Percentiles rank a stretch among this genome's conserved stretches.
Evolutionary conservation across 768 basidiomycete genomes (phyloP).

Genomic region (Sarcomyxa edulis): DNA sequence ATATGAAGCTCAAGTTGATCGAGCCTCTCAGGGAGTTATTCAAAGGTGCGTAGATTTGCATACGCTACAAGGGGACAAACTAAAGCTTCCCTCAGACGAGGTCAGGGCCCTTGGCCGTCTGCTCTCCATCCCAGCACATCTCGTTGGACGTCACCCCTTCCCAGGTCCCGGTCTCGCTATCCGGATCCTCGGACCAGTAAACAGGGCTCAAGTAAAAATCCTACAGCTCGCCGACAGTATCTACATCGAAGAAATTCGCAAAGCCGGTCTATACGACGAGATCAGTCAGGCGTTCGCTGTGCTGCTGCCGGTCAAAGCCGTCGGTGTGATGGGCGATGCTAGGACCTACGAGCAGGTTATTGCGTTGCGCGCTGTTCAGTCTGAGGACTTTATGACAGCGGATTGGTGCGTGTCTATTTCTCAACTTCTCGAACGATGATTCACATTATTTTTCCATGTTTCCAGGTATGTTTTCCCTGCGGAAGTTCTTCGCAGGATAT

Average conservation of each 20-base stretch:
- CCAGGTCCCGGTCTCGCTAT: constrained; percentile 98
- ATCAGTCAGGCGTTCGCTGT: constrained; percentile 98
- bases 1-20: constrained; percentile 99
- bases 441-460: constrained; percentile 23
- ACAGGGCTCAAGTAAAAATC: constrained; percentile 86
- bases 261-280: constrained; percentile 85
- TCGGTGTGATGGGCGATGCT: constrained; percentile 96
- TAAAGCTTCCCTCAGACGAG: constrained; percentile 61
- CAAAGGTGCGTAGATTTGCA: constrained; percentile 63
- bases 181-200: constrained; percentile 95
- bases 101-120: constrained; percentile 90
- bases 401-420: constrained; percentile 67
- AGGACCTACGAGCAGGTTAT: constrained; percentile 96
- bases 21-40: constrained; percentile 96
- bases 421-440: constrained; percentile 2
- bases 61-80: too few species aligned
- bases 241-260: constrained; percentile 97
- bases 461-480: constrained; percentile 95
- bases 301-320: constrained; percentile 89
- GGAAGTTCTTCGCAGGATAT: constrained; percentile 83
- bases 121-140: constrained; percentile 84
- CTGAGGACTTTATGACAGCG: constrained; percentile 99
- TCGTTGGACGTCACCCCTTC: constrained; percentile 97
- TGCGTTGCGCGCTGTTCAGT: constrained; percentile 88
- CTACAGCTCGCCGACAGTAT: constrained; percentile 90